Conservation (phyloP, 2,329 filamentous ascomycete genomes). For the Penicillium frequentans region DNA sequence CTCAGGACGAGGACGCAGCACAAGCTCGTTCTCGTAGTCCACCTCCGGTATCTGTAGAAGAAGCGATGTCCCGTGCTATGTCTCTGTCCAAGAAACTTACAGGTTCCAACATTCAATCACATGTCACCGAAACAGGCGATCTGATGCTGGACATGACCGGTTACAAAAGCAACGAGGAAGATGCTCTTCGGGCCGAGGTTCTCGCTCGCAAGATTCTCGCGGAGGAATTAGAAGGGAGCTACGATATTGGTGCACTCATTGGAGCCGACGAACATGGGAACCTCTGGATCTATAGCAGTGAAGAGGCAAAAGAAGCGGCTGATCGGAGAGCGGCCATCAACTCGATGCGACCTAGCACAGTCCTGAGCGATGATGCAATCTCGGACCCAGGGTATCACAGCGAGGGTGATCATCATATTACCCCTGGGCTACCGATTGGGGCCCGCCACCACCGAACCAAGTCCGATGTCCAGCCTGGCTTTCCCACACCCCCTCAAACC, state of each 20-base stretch:
- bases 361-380: conserved; percentile 70
- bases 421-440: conserved; percentile 62
- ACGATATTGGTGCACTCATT: conserved; percentile 93
- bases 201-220: conserved; percentile 88
- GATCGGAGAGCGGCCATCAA: conserved; percentile 61
- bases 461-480: conserved; percentile 67
- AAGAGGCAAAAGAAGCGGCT: conserved; percentile 90
- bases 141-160: conserved; percentile 98
- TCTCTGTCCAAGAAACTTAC: conserved; percentile 84
- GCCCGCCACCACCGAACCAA: conserved; percentile 58
- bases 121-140: conserved; percentile 89
- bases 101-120: conserved; percentile 86
- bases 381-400: conserved; percentile 96
- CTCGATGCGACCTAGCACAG: conserved; percentile 51
- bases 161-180: conserved; percentile 91
- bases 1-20: conserved; percentile 12
- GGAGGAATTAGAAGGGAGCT: conserved; percentile 90
- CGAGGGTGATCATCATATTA: conserved; percentile 67
- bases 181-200: conserved; percentile 88
- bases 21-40: conserved; percentile 68
- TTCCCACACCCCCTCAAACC: conserved; percentile 60
- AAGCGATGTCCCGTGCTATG: conserved; percentile 80
- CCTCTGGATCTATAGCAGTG: conserved; percentile 98
- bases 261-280: conserved; percentile 95
- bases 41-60: conserved; percentile 67